A percentile compares a stretch with the other conserved stretches of the same genome.
Evolutionary conservation across 202 grass and related monocot genomes (phyloP).

Genomic region (Setaria viridis): DNA sequence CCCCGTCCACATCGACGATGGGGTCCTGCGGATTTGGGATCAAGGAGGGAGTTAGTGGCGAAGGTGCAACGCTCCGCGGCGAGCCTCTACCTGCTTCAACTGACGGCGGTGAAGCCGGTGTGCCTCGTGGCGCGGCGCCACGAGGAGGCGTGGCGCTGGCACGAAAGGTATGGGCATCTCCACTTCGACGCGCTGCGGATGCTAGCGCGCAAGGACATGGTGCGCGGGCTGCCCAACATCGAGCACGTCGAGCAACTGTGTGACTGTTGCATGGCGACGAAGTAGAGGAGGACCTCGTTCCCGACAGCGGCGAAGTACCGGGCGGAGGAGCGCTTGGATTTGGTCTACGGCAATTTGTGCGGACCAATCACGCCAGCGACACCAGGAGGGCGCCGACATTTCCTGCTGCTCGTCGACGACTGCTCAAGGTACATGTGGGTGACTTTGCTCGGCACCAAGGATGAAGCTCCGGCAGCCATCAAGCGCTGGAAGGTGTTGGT

Average conservation of each 20-base stretch:
- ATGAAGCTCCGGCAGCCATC: neutral
- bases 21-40: neutral
- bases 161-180: neutral
- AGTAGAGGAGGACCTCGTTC: neutral
- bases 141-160: neutral
- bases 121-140: neutral
- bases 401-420: neutral
- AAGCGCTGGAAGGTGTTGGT: neutral
- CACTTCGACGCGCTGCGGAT: neutral
- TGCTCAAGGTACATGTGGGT: neutral
- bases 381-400: neutral
- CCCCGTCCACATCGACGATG: neutral
- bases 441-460: neutral
- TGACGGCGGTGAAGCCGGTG: neutral
- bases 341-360: neutral
- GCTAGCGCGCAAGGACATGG: neutral
- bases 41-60: accelerated
- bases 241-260: neutral
- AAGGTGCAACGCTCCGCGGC: neutral
- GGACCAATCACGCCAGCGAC: neutral
- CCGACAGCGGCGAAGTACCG: neutral
- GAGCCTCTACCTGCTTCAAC: neutral
- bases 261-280: neutral
- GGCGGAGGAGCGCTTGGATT: neutral
- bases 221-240: neutral